Evolutionary conservation across 2,329 filamentous ascomycete species (phyloP), one percentile per base, ranked within the genome.

Genomic region (Colletotrichum liaoningense): DNA sequence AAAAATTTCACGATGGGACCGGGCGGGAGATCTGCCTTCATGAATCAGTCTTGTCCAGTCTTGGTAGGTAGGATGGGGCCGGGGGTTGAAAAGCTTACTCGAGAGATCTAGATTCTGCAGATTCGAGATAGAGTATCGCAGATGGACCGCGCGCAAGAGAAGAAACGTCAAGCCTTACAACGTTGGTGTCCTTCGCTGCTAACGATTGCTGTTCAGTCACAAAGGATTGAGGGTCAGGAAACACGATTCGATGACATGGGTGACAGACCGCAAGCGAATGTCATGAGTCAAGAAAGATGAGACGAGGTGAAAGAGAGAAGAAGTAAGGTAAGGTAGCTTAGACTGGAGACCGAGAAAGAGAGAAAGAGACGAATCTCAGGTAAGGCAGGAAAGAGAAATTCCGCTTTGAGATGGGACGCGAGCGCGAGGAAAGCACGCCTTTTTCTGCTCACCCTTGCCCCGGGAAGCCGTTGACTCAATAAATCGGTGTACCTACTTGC

Each of bases 211-310:
- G 6, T 30, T 4, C 19, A 12, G 54, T 33, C 5, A 35, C 46
- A 63, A 63, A 52, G 24, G 52, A 9, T 28, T 57, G 30, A 12
- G 26, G 14, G 5, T 12, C n/a, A 30, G 22, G 8, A 5, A 3
- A 55, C 22, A 26, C 58, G 24, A 14, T 22, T 66, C 35, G 22
- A 65, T 52, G 38, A 42, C 28, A 26, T 52, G 30, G 14, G 54
- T 24, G 42, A 73, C 60, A 60, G 42, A 42, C n/a, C 30, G n/a
- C 60, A 22, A 28, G 5, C 22, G 6, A 49, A 42, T 58, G 66
- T 55, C 58, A 72, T 42, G 60, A 73, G 71, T 73, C 67, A 66
- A 70, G 56, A 38, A 24, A 28, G 24, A n/a, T 16, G 38, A 14
- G 42, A n/a, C 35, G 42, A 52, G 8, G n/a, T 22, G 14, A 54